Conservation (phyloP, 2,329 filamentous ascomycete species). For the Cytospora leucostoma region DNA sequence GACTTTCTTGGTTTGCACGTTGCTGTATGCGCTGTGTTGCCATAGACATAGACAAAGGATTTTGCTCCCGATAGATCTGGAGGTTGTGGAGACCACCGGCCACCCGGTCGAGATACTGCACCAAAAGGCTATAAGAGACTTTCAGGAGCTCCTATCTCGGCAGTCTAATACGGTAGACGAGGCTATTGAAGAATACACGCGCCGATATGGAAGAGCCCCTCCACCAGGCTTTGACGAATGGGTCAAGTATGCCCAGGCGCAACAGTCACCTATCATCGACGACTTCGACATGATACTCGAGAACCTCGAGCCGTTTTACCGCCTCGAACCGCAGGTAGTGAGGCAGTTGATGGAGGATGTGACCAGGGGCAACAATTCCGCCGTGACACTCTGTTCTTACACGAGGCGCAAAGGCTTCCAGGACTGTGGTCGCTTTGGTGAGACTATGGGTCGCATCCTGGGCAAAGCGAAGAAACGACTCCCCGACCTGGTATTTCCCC, state of each 20-base stretch:
- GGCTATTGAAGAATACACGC: conserved; percentile 45
- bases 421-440: conserved; percentile 37
- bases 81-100: background rate
- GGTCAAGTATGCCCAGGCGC: conserved; percentile 44
- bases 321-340: conserved; percentile 40
- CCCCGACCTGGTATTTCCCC: conserved; percentile 44
- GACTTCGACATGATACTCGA: conserved; percentile 49
- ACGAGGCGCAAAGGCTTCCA: conserved; percentile 40
- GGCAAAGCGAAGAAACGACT: conserved; percentile 32
- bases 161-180: conserved; percentile 43
- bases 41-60: conserved; percentile 3
- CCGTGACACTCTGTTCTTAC: conserved; percentile 44
- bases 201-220: conserved; percentile 45
- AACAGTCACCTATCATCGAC: conserved; percentile 50
- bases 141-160: conserved; percentile 36
- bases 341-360: conserved; percentile 34
- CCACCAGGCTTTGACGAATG: conserved; percentile 50
- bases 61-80: background rate
- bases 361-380: conserved; percentile 32
- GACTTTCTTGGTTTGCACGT: background rate
- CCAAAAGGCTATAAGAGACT: conserved; percentile 33
- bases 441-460: conserved; percentile 36
- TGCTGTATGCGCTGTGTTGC: background rate
- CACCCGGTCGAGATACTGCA: conserved; percentile 43
- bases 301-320: conserved; percentile 44